phyloP scores from a whole-genome alignment of 768 basidiomycete species.

The Rhodotorula kratochvilovae region DNA sequence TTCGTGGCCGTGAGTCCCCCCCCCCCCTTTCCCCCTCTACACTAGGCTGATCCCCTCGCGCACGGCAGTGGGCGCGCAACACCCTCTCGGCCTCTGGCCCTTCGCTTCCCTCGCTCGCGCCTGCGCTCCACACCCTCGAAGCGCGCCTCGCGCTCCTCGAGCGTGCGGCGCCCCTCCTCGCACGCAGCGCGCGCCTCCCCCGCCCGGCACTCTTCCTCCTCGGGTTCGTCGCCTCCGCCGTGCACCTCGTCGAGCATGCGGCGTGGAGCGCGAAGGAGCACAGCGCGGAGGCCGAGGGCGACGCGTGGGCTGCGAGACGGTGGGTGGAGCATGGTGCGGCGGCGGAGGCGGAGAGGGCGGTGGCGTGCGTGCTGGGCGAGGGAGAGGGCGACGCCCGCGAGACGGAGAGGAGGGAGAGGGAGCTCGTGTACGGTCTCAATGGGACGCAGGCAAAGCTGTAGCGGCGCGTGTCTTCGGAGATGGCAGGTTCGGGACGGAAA shows the following conservation, averaged over 20 bases:
- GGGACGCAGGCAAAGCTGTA: neutral
- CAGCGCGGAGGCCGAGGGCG: conserved; percentile 48
- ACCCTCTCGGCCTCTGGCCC: neutral
- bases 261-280: conserved; percentile 55
- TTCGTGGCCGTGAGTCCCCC: conserved; percentile 53
- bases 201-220: conserved; percentile 61
- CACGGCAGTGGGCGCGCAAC: neutral
- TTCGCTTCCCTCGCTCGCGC: conserved; percentile 41
- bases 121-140: conserved; percentile 47
- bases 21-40: conserved; percentile 42
- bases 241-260: conserved; percentile 66
- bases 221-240: conserved; percentile 56
- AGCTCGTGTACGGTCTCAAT: conserved; percentile 6
- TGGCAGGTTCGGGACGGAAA: too few species aligned
- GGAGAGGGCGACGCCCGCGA: neutral
- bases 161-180: neutral
- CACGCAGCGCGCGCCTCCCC: conserved; percentile 52
- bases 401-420: neutral
- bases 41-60: conserved; percentile 4
- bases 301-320: conserved; percentile 56
- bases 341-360: neutral
- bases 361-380: neutral
- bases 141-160: conserved; percentile 47
- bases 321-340: conserved; percentile 52
- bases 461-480: neutral